Percentiles rank a stretch among this genome's conserved stretches.
These are phyloP conservation scores for Volvox carteri DNA, from an alignment of 163 green algal species.

Conservation along the genomic window DNA sequence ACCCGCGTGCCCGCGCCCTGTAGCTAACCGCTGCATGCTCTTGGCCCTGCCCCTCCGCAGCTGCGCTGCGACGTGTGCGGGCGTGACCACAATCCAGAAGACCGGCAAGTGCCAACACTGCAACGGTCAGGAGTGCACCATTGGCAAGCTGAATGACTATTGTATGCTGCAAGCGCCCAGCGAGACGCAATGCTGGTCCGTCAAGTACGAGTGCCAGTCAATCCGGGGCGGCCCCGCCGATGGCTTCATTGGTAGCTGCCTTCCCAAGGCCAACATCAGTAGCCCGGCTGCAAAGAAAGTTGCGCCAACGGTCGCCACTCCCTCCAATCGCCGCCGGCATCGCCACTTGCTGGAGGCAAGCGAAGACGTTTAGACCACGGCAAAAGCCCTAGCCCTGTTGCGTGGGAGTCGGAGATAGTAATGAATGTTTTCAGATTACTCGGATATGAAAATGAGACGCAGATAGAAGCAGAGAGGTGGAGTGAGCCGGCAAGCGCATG, in stretches of 20 bases:
- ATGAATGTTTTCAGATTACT: too few species aligned
- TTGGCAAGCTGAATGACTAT: conserved; percentile 15
- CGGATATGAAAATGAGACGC: too few species aligned
- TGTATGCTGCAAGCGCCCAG: not conserved
- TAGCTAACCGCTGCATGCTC: not conserved
- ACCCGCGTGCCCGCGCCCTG: too few species aligned
- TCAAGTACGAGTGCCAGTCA: conserved; percentile 23
- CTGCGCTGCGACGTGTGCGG: conserved; percentile 6
- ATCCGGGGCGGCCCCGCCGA: not conserved
- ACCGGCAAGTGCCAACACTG: conserved; percentile 39
- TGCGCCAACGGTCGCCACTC: not conserved
- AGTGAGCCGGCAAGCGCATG: too few species aligned
- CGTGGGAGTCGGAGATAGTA: too few species aligned
- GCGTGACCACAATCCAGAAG: not conserved
- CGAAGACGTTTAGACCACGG: not conserved
- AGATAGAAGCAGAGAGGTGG: too few species aligned
- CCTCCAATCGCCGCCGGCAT: not conserved
- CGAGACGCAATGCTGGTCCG: conserved; percentile 13
- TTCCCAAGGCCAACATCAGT: not conserved
- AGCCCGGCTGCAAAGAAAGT: too few species aligned
- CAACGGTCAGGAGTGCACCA: not conserved
- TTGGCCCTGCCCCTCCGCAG: not conserved
- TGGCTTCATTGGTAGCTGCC: not conserved
- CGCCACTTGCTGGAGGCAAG: not conserved
- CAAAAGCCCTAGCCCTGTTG: too few species aligned